Conservation (phyloP, 768 basidiomycete genomes). For the Mycena leptocephala region DNA sequence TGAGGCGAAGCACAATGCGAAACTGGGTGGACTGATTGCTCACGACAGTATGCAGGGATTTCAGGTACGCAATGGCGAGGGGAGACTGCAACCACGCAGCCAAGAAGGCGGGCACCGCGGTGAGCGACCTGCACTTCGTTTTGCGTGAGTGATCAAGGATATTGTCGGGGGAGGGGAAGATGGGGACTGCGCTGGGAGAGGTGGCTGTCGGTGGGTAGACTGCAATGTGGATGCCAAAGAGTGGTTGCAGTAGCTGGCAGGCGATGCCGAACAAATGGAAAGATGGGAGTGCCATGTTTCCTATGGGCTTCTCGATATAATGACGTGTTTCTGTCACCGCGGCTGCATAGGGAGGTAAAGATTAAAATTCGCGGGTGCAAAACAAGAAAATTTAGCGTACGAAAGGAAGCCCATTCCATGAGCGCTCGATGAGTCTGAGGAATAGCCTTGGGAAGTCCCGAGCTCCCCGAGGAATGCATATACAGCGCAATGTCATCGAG, state of each 20-base stretch:
- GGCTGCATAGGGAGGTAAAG: not conserved
- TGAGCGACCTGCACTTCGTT: constrained; percentile 48
- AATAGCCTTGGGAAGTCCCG: constrained; percentile 63
- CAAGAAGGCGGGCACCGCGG: constrained; percentile 54
- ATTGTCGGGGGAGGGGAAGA: constrained; percentile 57
- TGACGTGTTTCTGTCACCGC: constrained; percentile 33
- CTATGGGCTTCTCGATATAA: constrained; percentile 26
- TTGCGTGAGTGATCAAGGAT: constrained; percentile 52
- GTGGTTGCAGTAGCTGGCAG: constrained; percentile 36
- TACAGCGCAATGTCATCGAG: constrained; percentile 51
- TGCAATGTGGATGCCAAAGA: constrained; percentile 16
- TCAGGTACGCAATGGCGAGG: constrained; percentile 43
- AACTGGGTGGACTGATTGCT: too few relatives aligned
- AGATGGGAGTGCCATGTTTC: constrained; percentile 43
- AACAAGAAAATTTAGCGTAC: constrained; percentile 44
- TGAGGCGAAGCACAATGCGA: not conserved
- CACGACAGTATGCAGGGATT: constrained; percentile 43
- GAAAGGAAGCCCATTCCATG: constrained; percentile 51
- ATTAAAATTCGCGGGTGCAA: not conserved
- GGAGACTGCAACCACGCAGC: constrained; percentile 54
- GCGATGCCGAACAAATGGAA: constrained; percentile 45
- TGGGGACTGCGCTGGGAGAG: constrained; percentile 44
- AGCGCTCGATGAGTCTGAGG: constrained; percentile 48
- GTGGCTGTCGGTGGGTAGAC: constrained; percentile 38
- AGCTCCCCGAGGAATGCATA: constrained; percentile 67